phyloP scores from a whole-genome alignment of 2,329 filamentous ascomycete genomes.

The Pseudogymnoascus sp. region DNA sequence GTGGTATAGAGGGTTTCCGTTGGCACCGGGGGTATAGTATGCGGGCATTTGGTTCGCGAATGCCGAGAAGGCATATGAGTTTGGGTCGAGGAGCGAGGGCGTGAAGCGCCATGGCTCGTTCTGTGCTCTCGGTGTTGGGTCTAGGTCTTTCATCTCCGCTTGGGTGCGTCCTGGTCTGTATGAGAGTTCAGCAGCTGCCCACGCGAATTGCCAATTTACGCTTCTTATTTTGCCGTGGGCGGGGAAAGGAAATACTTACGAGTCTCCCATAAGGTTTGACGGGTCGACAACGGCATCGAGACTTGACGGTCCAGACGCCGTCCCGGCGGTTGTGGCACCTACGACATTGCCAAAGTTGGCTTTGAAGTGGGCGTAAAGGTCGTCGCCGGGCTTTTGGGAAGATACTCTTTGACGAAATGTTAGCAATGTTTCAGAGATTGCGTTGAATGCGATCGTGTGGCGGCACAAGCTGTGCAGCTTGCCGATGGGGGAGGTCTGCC shows the following conservation, averaged over 20 bases:
- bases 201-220: neutral
- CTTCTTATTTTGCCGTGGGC: neutral
- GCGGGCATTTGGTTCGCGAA: conserved; percentile 74
- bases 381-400: conserved; percentile 78
- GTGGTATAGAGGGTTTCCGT: conserved; percentile 73
- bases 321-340: conserved; percentile 35
- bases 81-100: conserved; percentile 79
- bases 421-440: conserved; percentile 12
- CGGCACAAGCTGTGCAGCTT: neutral
- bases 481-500: neutral
- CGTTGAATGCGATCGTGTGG: neutral
- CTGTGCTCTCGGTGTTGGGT: conserved; percentile 72
- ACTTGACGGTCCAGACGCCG: neutral
- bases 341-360: conserved; percentile 71
- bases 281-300: neutral
- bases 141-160: conserved; percentile 58
- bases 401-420: conserved; percentile 33
- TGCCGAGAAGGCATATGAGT: conserved; percentile 68
- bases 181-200: neutral
- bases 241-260: neutral
- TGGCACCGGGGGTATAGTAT: conserved; percentile 83
- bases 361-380: conserved; percentile 76
- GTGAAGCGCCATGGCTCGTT: conserved; percentile 84
- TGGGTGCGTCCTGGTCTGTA: conserved; percentile 9
- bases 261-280: neutral